A percentile compares a stretch with the other conserved stretches of the same genome.
Conservation (phyloP, 179 eudicot species). For the Gypsophila paniculata region DNA sequence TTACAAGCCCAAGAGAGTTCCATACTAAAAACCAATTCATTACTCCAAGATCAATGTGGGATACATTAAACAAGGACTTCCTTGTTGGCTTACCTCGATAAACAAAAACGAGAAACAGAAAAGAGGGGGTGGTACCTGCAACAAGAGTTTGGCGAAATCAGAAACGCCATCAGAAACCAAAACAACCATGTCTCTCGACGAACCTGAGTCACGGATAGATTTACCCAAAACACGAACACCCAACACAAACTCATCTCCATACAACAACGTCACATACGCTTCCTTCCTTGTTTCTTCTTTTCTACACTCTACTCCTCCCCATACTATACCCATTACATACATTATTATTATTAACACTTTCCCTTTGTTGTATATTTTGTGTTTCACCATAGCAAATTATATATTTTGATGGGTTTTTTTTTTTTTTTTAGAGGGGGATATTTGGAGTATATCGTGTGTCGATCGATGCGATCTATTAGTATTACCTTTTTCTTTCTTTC, state of each 20-base stretch:
- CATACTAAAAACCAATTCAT: no score
- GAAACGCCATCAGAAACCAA: slow-evolving; percentile 97
- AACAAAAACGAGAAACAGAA: no score
- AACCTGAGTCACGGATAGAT: slow-evolving; percentile 72
- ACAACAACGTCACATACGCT: slow-evolving; percentile 89
- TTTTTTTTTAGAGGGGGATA: no score
- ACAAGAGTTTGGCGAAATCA: slow-evolving; percentile 62
- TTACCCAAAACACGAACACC: slow-evolving; percentile 94
- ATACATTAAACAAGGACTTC: no score
- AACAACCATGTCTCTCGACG: slow-evolving; percentile 81
- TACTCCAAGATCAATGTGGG: no score
- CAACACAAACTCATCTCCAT: slow-evolving; percentile 89
- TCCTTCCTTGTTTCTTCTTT: slow-evolving; percentile 41
- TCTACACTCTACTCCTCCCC: slow-evolving; percentile 31
- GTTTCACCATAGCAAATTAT: slow-evolving; percentile 33
- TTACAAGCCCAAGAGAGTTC: no score
- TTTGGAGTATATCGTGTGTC: not conserved
- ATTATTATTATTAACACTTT: slow-evolving; percentile 31
- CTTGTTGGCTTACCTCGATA: no score
- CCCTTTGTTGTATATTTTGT: slow-evolving; percentile 35
- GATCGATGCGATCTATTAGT: no score
- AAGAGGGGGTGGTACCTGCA: slow-evolving; percentile 53
- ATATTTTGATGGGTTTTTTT: no score
- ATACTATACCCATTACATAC: slow-evolving; percentile 21
- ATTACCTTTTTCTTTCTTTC: no score